Percentiles rank a stretch among this genome's conserved stretches.
Conservation (phyloP, 805 yeast genomes). For the Saturnispora galanensis region DNA sequence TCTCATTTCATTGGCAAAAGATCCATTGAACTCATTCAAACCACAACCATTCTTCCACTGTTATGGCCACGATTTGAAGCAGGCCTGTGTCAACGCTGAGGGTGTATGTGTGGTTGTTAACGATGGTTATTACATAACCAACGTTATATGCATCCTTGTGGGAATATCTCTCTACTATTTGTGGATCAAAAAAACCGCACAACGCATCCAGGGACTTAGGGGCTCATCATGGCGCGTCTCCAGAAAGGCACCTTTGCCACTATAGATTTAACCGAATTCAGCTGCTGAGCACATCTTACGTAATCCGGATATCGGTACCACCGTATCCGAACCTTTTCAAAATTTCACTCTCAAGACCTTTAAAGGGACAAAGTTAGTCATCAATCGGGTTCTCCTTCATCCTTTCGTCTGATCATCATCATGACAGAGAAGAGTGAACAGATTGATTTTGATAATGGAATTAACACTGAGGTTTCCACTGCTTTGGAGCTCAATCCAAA, state of each 20-base stretch:
- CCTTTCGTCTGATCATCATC: no score
- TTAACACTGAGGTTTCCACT: no score
- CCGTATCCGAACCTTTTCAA: conserved; percentile 2
- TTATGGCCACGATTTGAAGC: conserved; percentile 29
- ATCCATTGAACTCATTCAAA: conserved; percentile 18
- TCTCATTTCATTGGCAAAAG: not conserved
- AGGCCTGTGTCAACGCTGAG: conserved; percentile 39
- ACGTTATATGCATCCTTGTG: conserved; percentile 53
- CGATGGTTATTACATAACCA: conserved; percentile 84
- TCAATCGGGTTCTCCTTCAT: no score
- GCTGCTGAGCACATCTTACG: conserved; percentile 1
- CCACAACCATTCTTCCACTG: conserved; percentile 23
- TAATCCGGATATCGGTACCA: conserved; percentile 1
- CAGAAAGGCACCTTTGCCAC: conserved; percentile 1
- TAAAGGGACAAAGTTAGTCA: no score
- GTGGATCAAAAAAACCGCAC: conserved; percentile 57
- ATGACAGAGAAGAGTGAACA: no score
- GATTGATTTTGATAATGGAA: no score
- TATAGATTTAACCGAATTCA: not conserved
- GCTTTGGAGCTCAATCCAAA: no score
- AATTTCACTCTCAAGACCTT: not conserved
- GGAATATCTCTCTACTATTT: conserved; percentile 59
- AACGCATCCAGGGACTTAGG: conserved; percentile 62
- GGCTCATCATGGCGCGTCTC: conserved; percentile 64
- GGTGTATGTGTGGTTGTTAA: conserved; percentile 46